These are phyloP conservation scores for Penicillium malachiteum DNA, from an alignment of 495 filamentous ascomycete species.

Conservation along the genomic window DNA sequence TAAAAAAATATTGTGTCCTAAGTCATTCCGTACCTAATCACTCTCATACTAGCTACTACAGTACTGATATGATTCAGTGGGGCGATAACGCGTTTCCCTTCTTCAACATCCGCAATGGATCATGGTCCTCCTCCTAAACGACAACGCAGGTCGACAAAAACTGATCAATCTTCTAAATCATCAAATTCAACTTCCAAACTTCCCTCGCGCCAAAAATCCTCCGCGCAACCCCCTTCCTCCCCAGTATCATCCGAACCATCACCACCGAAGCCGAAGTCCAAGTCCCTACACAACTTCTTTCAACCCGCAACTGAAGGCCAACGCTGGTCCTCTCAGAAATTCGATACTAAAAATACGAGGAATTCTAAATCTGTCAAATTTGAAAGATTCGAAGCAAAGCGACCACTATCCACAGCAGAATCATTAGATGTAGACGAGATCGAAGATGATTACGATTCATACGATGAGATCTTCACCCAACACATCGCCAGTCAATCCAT, in stretches of 20 bases:
- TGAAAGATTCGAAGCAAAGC: conserved; percentile 22
- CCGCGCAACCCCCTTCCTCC: conserved; percentile 21
- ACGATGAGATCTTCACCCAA: conserved; percentile 42
- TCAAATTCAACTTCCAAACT: conserved; percentile 7
- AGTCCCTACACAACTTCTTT: conserved; percentile 26
- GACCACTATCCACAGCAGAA: conserved; percentile 12
- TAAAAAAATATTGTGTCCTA: too few species aligned
- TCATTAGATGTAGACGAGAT: conserved; percentile 45
- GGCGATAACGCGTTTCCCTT: conserved; percentile 7
- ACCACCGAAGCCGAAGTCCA: conserved; percentile 11
- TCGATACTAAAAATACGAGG: conserved; percentile 10
- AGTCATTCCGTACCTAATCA: too few species aligned
- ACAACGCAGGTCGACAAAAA: conserved; percentile 36
- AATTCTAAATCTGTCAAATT: too few species aligned
- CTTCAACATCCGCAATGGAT: conserved; percentile 35
- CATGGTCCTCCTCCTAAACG: conserved; percentile 47
- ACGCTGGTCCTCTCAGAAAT: conserved; percentile 34
- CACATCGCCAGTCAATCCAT: conserved; percentile 9
- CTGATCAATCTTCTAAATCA: conserved; percentile 4
- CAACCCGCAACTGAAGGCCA: conserved; percentile 26
- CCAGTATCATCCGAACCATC: conserved; percentile 11
- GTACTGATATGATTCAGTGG: too few species aligned
- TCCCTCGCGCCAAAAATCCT: conserved; percentile 15
- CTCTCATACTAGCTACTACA: too few species aligned
- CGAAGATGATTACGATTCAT: conserved; percentile 52